Percentiles rank a stretch among this genome's conserved stretches.
Conservation (phyloP, 805 yeast species). For the Kodamaea restingae region DNA sequence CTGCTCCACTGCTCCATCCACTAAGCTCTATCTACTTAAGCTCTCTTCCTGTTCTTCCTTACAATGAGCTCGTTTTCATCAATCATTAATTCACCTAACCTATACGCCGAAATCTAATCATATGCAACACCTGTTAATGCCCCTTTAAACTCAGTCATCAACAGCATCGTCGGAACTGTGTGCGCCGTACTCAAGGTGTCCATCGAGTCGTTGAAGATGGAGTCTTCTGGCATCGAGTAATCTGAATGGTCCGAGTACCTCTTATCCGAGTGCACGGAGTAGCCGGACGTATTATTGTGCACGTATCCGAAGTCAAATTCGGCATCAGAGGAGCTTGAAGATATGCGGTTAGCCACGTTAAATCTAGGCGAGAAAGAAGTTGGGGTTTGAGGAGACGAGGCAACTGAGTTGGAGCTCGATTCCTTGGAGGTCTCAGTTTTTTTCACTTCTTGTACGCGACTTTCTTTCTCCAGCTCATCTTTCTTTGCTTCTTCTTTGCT, state of each 20-base stretch:
- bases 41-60: no score
- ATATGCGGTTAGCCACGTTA: neutral
- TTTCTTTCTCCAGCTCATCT: no score
- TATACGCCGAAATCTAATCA: constrained; percentile 4
- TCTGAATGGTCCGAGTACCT: constrained; percentile 15
- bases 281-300: constrained; percentile 5
- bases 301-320: constrained; percentile 1
- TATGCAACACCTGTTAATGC: constrained; percentile 3
- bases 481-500: no score
- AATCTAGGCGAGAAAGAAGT: neutral
- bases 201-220: constrained; percentile 23
- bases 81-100: no score
- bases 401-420: neutral
- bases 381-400: no score
- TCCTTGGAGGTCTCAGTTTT: no score
- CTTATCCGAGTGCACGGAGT: constrained; percentile 1
- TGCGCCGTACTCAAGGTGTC: constrained; percentile 28
- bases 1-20: no score
- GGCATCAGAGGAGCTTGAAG: neutral
- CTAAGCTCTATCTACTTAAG: no score
- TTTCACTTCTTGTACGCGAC: no score
- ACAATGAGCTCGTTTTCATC: no score
- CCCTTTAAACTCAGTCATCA: constrained; percentile 5
- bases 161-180: constrained; percentile 13
- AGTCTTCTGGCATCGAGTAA: constrained; percentile 4